Evolutionary conservation across 306 rosid species (phyloP), one percentile per base, ranked within the genome.

Genomic region (Canavalia ensiformis): DNA sequence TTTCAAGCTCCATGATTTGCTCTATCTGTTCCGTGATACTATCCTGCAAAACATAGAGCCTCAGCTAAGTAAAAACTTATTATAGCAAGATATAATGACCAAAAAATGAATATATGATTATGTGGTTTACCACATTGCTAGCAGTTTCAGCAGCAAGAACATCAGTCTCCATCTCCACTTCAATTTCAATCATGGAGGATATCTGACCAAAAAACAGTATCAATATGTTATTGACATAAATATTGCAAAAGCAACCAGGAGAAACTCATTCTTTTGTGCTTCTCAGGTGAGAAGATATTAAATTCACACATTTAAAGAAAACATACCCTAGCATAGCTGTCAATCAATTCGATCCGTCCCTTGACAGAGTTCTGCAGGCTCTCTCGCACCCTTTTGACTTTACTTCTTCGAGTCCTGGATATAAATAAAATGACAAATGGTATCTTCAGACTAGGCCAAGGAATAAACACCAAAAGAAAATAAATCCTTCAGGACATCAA

Each of bases 181-280:
- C 99, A 47, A 95, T 93, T 88, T 95, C 99, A 63, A 95, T 93
- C 96, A 93, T 95, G 5, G 98, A 93, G 65, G 99, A 93, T 49
- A 95, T 89, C 99, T 93, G 88, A 65, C 66, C 70, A 56, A 72
- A 34, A 37, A 52, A 67, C 35, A 62, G 58, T 58, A 72, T 79
- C 37, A 74, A 73, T 73, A 45, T 30, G 12, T 42, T 81, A 58
- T 44, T 70, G 49, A 84, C 55, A 76, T 12, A 12, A 60, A 49
- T 37, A 18, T 67, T 50, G 39, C 42, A 62, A 45, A 88, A 46
- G 71, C 35, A 74, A 50, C 44, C n/a, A 29, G 64, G 42, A 63
- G 31, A 51, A 18, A 44, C n/a, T 64, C 54, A 6, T 35, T 67
- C 33, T 39, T 70, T 59, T 35, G 30, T 18, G 46, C 39, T 68